Conservation (phyloP, 2,329 filamentous ascomycete species). For the Dactylellina sp. region DNA sequence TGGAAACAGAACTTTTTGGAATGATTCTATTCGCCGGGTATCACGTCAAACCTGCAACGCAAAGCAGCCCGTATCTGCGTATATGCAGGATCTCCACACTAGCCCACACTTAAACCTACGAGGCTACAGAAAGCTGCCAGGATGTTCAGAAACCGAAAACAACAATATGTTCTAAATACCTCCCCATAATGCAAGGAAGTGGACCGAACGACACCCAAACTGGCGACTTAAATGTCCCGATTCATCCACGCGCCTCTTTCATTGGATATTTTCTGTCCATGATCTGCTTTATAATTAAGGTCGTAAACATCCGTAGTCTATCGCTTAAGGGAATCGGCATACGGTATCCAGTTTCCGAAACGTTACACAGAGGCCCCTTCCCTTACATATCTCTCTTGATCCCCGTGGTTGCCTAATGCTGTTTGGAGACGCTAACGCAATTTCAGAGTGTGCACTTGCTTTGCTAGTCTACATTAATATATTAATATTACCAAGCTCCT, state of each 20-base stretch:
- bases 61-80: neutral
- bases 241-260: neutral
- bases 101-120: neutral
- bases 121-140: too few species aligned
- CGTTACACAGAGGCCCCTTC: neutral
- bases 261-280: neutral
- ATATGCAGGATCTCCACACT: too few species aligned
- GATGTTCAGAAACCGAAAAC: too few species aligned
- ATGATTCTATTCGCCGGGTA: neutral
- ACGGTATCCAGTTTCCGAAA: neutral
- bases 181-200: neutral
- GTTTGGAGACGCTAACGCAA: too few species aligned
- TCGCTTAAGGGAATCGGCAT: too few species aligned
- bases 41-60: neutral
- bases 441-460: too few species aligned
- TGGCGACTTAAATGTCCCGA: neutral
- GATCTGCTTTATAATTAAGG: neutral
- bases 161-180: too few species aligned
- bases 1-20: slow-evolving; percentile 12
- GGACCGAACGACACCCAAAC: neutral
- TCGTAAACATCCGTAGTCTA: too few species aligned
- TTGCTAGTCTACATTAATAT: too few species aligned
- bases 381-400: too few species aligned
- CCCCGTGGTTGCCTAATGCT: too few species aligned
- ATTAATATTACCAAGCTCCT: too few species aligned